Conservation (phyloP, 2,329 filamentous ascomycete genomes). For the Epichloe baconii region DNA sequence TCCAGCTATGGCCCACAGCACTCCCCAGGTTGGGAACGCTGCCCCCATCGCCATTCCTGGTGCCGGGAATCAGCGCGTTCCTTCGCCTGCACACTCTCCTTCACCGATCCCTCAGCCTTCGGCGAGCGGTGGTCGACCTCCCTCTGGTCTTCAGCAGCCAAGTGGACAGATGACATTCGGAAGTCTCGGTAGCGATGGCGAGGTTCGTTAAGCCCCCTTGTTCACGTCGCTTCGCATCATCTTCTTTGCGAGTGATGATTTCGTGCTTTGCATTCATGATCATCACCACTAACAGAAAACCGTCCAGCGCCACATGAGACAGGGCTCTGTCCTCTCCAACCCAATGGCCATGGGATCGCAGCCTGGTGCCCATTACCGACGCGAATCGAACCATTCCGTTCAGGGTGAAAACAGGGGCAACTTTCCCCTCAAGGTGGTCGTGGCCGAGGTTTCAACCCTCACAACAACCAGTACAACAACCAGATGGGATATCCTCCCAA, state of each 20-base stretch:
- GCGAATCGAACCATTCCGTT: conserved; percentile 74
- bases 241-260: neutral
- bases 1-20: conserved; percentile 52
- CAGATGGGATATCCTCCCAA: conserved; percentile 31
- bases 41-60: conserved; percentile 50
- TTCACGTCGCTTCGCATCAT: conserved; percentile 4
- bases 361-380: conserved; percentile 61
- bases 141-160: conserved; percentile 58
- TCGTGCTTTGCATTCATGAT: neutral
- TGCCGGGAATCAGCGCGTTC: conserved; percentile 50
- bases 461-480: conserved; percentile 30
- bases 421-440: conserved; percentile 35
- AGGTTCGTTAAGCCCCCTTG: conserved; percentile 47
- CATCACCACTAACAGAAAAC: conserved; percentile 5
- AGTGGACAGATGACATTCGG: conserved; percentile 65
- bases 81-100: conserved; percentile 77
- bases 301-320: conserved; percentile 54
- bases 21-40: conserved; percentile 42
- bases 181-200: conserved; percentile 66
- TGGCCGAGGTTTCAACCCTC: conserved; percentile 35
- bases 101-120: conserved; percentile 86
- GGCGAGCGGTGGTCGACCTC: conserved; percentile 73
- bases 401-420: conserved; percentile 44
- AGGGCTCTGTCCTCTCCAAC: conserved; percentile 48
- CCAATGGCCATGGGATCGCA: conserved; percentile 48